These are phyloP conservation scores for Diversispora epigaea DNA, from an alignment of 192 early-diverging fungal genomes.

Conservation along the genomic window DNA sequence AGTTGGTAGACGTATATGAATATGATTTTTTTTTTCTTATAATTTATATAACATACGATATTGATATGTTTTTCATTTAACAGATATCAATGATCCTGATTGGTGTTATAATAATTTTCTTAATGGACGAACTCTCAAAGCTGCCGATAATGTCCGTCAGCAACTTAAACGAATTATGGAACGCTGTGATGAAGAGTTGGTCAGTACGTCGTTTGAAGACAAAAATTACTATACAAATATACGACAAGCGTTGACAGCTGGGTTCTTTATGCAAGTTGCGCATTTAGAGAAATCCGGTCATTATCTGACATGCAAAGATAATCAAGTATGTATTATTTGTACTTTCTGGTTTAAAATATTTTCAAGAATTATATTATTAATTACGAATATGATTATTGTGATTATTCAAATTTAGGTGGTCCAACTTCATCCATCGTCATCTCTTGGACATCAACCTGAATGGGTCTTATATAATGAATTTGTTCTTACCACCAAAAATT, in stretches of 20 bases:
- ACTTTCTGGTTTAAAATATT: not conserved
- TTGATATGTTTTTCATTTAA: not conserved
- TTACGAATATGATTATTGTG: slow-evolving; percentile 36
- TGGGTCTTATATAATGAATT: slow-evolving; percentile 99
- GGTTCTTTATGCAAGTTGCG: slow-evolving; percentile 99
- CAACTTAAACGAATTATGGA: slow-evolving; percentile 87
- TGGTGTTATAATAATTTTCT: slow-evolving; percentile 97
- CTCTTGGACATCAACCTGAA: slow-evolving; percentile 88
- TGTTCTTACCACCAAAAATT: slow-evolving; percentile 94
- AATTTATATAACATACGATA: not conserved
- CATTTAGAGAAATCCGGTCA: slow-evolving; percentile 85
- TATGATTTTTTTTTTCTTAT: not conserved
- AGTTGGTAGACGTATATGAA: slow-evolving; percentile 28
- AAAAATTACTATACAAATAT: slow-evolving; percentile 83
- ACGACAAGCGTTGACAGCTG: slow-evolving; percentile 82
- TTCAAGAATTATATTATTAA: not conserved
- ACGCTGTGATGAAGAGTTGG: slow-evolving; percentile 63
- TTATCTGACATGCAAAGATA: slow-evolving; percentile 96
- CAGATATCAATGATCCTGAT: slow-evolving; percentile 62
- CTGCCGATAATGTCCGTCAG: slow-evolving; percentile 87
- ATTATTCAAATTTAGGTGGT: slow-evolving; percentile 51
- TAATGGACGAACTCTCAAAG: slow-evolving; percentile 84
- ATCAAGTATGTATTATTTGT: slow-evolving; percentile 60
- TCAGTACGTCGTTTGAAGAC: slow-evolving; percentile 72
- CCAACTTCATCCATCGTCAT: slow-evolving; percentile 88